Base-by-base conservation (phyloP, 495 filamentous ascomycete species). In the Penicillium robsamsonii region DNA sequence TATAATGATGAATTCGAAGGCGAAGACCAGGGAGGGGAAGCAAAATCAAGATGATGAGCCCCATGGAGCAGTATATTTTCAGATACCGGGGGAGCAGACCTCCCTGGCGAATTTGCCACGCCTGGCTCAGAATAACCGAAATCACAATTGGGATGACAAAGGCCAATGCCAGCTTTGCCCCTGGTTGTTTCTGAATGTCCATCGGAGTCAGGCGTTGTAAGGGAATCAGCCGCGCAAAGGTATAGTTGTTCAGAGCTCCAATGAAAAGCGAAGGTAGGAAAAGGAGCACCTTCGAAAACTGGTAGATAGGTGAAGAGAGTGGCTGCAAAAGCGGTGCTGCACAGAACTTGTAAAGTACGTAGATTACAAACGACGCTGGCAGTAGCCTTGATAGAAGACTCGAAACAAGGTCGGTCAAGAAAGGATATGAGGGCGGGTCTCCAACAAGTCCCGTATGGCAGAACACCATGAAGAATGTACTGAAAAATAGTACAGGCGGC, bases 1-100 rank as follows among this genome's bases (percentile, higher is more conserved):
- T 87, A 61, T 98, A 98, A 66, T 98, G 94, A 63, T 97, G 95
- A 54, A 97, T 92, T 11, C 94, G 82, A 46, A 98, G 81, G 46
- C 82, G 87, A n/a, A 96, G 84, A n/a, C 82, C 82, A 0, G 94
- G 92, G 11, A 96, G 72, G 0, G 84, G 79, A 0, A 92, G 76
- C 41, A 89, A 79, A 53, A 90, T 70, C 44, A 89, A 49, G 4
- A 83, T 68, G 17, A 90, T 79, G 1, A 75, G 70, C 0, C 73
- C 63, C 48, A 86, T 78, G 27, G 88, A 76, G 10, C 81, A 59
- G 64, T 97, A 98, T 9, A 97, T 75, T 45, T 81, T 82, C 13
- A 95, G 75, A 62, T 89, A 91, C 15, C 72, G 74, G 1, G 87
- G 79, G 44, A 96, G 75, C 10, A 86, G 76, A 0, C 83, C 89